Evolutionary conservation across 352 stramenopile genomes (phyloP).

Genomic region (Pilasporangium apinafurcum): DNA sequence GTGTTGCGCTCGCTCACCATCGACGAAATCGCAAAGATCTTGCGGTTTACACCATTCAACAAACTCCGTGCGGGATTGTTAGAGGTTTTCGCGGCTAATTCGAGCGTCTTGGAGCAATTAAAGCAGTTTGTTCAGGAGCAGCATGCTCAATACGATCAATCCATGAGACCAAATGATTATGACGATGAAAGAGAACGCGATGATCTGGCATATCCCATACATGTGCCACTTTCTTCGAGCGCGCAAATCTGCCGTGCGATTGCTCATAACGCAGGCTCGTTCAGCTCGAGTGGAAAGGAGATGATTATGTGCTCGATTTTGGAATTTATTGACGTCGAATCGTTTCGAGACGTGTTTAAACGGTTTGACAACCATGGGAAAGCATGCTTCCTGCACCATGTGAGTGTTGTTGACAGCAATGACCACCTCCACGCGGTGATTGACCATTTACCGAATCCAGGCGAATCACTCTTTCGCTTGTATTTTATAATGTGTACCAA

Average conservation of each 20-base stretch:
- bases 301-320: slow-evolving; percentile 71
- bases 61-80: slow-evolving; percentile 1
- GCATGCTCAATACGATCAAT: slow-evolving; percentile 3
- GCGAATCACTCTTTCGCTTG: slow-evolving; percentile 55
- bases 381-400: slow-evolving; percentile 50
- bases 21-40: slow-evolving; percentile 36
- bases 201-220: slow-evolving; percentile 39
- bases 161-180: slow-evolving; percentile 1
- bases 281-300: slow-evolving; percentile 66
- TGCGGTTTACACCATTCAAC: slow-evolving; percentile 34
- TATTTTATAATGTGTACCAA: slow-evolving; percentile 42
- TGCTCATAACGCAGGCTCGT: slow-evolving; percentile 29
- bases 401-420: slow-evolving; percentile 43
- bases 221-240: slow-evolving; percentile 48
- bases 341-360: slow-evolving; percentile 62
- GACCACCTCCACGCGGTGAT: slow-evolving; percentile 52
- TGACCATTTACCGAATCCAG: slow-evolving; percentile 40
- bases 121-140: slow-evolving; percentile 6
- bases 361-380: slow-evolving; percentile 54
- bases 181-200: too few species aligned
- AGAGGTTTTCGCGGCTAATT: slow-evolving; percentile 8
- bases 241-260: slow-evolving; percentile 73
- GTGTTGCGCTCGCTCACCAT: slow-evolving; percentile 29
- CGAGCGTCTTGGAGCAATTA: slow-evolving; percentile 2
- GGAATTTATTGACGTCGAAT: slow-evolving; percentile 52